Conservation (phyloP, 768 basidiomycete genomes). For the Boletus barrowsii region DNA sequence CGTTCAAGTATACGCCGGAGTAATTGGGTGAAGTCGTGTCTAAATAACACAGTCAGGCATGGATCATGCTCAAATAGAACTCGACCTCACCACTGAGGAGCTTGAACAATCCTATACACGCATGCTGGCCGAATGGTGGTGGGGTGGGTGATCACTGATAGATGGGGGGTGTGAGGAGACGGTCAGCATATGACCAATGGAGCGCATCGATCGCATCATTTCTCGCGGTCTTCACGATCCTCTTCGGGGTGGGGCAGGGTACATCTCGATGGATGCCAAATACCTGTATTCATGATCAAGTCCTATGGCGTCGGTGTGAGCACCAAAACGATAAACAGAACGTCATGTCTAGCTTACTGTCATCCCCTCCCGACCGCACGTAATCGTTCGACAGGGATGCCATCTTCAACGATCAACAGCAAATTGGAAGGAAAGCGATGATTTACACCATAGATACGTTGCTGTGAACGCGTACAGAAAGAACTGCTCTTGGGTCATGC, state of each 20-base stretch:
- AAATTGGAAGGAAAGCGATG: not conserved
- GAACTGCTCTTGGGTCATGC: conserved; percentile 72
- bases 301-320: conserved; percentile 38
- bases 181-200: conserved; percentile 82
- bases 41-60: conserved; percentile 5
- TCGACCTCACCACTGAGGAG: conserved; percentile 42
- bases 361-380: conserved; percentile 32
- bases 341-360: conserved; percentile 33
- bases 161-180: conserved; percentile 59
- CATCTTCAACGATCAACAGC: not conserved
- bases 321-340: not conserved
- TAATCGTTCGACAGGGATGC: conserved; percentile 32
- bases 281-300: conserved; percentile 76
- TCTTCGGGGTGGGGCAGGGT: conserved; percentile 59
- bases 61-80: not conserved
- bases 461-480: conserved; percentile 63
- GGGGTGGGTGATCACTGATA: conserved; percentile 41
- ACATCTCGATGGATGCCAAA: conserved; percentile 77
- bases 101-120: conserved; percentile 70
- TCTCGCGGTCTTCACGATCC: conserved; percentile 53
- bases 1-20: conserved; percentile 55
- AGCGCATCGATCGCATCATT: conserved; percentile 72
- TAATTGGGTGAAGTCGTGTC: conserved; percentile 22
- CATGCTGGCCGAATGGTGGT: conserved; percentile 71
- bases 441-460: conserved; percentile 60